Percentiles rank a stretch among this genome's conserved stretches.
Evolutionary conservation across 2,329 filamentous ascomycete species (phyloP).

Genomic region (Botrytis squamosa): DNA sequence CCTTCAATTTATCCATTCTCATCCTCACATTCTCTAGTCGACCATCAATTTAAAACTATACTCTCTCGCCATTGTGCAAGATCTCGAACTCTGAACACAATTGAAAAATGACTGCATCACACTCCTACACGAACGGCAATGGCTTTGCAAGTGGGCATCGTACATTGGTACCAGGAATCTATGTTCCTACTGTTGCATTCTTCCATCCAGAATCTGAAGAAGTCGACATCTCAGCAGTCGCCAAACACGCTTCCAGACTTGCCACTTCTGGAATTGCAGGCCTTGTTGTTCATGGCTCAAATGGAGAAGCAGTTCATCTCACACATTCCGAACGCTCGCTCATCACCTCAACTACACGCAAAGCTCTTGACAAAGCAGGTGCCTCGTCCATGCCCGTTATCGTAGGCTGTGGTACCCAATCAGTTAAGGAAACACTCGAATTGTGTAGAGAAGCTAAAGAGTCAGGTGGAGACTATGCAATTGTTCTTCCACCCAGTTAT

Average conservation of each 20-base stretch:
- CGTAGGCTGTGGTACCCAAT: slow-evolving; percentile 43
- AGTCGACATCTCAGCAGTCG: slow-evolving; percentile 20
- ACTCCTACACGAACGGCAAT: background rate
- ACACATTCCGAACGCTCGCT: slow-evolving; percentile 43
- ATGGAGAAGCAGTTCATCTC: slow-evolving; percentile 47
- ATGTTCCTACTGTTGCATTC: slow-evolving; percentile 53
- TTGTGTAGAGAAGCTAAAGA: slow-evolving; percentile 42
- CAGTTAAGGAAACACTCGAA: slow-evolving; percentile 44
- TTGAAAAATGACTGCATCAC: background rate
- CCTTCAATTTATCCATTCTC: background rate
- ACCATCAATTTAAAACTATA: background rate
- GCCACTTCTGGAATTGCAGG: slow-evolving; percentile 42
- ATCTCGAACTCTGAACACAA: background rate
- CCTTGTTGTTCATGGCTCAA: slow-evolving; percentile 46
- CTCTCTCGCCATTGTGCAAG: background rate
- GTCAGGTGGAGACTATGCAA: slow-evolving; percentile 42
- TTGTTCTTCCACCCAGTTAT: slow-evolving; percentile 43
- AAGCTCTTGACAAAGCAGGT: slow-evolving; percentile 38
- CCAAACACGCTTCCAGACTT: slow-evolving; percentile 49
- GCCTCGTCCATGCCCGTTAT: slow-evolving; percentile 42
- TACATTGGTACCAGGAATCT: slow-evolving; percentile 42
- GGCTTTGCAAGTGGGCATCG: slow-evolving; percentile 5
- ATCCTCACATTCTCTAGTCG: background rate
- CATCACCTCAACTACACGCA: slow-evolving; percentile 42
- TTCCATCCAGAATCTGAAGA: slow-evolving; percentile 26